Evolutionary conservation across 225 moss, liverwort and hornwort species (phyloP).

Genomic region (Pseudoscleropodium purum): DNA sequence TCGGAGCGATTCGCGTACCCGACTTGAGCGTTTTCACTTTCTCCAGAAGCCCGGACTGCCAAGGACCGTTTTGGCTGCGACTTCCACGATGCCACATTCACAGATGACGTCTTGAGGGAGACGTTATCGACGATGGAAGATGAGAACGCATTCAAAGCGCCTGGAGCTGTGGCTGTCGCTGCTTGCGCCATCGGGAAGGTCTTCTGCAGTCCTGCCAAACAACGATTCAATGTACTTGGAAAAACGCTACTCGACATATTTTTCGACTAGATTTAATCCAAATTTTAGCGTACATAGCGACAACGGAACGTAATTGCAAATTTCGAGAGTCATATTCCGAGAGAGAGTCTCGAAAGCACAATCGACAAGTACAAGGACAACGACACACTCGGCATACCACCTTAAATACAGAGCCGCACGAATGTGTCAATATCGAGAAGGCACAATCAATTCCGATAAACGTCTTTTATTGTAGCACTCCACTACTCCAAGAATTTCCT

Average conservation of each 20-base stretch:
- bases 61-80: conserved; percentile 5
- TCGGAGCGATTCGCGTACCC: neutral
- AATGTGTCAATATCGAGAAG: neutral
- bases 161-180: conserved; percentile 13
- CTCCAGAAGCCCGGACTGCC: conserved; percentile 19
- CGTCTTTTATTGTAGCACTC: neutral
- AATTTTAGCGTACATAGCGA: neutral
- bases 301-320: neutral
- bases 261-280: neutral
- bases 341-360: neutral
- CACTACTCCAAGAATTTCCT: neutral
- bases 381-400: neutral
- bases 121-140: neutral
- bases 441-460: neutral
- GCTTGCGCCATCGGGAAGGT: conserved; percentile 31
- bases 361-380: neutral
- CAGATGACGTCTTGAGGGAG: conserved; percentile 1
- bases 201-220: neutral
- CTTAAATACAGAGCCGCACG: neutral
- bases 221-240: neutral
- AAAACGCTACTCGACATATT: neutral
- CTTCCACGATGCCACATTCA: conserved; percentile 14
- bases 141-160: conserved; percentile 8
- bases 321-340: neutral
- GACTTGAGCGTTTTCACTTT: conserved; percentile 2